Conservation (phyloP, 306 rosid genomes). For the Gillenia trifoliata region DNA sequence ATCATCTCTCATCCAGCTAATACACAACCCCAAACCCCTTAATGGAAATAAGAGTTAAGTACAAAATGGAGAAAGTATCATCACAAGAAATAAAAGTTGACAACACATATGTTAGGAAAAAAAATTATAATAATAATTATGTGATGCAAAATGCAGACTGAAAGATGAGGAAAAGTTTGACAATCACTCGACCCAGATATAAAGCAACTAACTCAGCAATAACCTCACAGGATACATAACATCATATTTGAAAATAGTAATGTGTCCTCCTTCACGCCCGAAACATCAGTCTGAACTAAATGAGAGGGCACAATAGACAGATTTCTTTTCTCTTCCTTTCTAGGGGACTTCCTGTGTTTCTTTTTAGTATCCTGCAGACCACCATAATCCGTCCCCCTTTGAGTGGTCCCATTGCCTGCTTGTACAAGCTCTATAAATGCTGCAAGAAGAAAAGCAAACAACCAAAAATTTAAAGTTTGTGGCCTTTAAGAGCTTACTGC, state of each 20-base stretch:
- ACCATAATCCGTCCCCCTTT: conserved; percentile 44
- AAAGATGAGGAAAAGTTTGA: not conserved
- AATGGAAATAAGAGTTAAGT: not conserved
- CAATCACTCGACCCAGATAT: conserved; percentile 13
- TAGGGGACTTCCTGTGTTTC: conserved; percentile 43
- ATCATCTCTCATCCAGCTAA: not conserved
- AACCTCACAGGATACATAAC: conserved; percentile 78
- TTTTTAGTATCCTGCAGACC: conserved; percentile 47
- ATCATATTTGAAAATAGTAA: conserved; percentile 74
- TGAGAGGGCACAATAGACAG: conserved; percentile 75
- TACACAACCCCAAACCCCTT: not conserved
- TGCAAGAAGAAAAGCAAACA: conserved; percentile 34
- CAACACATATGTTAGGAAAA: not conserved
- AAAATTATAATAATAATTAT: not conserved
- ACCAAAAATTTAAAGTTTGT: not conserved
- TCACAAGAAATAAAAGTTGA: not conserved
- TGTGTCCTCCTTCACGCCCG: conserved; percentile 64
- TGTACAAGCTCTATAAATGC: conserved; percentile 88
- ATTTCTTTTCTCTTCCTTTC: conserved; percentile 50
- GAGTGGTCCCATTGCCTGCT: conserved; percentile 81
- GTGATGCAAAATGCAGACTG: not conserved
- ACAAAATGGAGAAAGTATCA: not conserved
- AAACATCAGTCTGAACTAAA: conserved; percentile 84
- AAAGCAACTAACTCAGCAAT: conserved; percentile 8
- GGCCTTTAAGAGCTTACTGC: not conserved